These are phyloP conservation scores for sweet orange (Citrus sinensis) DNA, from an alignment of 345 rosid species.

Conservation along the genomic window DVS_A1.0 CM039167.1:11215001-11215500, in stretches of 20 bases:
- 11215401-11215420: no score
- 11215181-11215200: constrained; percentile 19
- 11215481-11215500: constrained; percentile 17
- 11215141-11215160: not conserved
- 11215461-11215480: not conserved
- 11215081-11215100: constrained; percentile 17
- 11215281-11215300: not conserved
- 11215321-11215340: not conserved
- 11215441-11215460: not conserved
- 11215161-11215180: not conserved
- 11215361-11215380: not conserved
- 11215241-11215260: not conserved
- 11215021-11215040: constrained; percentile 19
- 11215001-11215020: not conserved
- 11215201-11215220: not conserved
- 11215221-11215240: not conserved
- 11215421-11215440: not conserved
- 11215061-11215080: not conserved
- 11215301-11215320: no score
- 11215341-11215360: not conserved
- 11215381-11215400: not conserved
- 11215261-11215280: not conserved
- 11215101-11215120: not conserved
- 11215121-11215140: not conserved
- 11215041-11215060: constrained; percentile 23